These are phyloP conservation scores for Chrysoporthe cubensis DNA, from an alignment of 2,329 filamentous ascomycete genomes.

Conservation along the genomic window DNA sequence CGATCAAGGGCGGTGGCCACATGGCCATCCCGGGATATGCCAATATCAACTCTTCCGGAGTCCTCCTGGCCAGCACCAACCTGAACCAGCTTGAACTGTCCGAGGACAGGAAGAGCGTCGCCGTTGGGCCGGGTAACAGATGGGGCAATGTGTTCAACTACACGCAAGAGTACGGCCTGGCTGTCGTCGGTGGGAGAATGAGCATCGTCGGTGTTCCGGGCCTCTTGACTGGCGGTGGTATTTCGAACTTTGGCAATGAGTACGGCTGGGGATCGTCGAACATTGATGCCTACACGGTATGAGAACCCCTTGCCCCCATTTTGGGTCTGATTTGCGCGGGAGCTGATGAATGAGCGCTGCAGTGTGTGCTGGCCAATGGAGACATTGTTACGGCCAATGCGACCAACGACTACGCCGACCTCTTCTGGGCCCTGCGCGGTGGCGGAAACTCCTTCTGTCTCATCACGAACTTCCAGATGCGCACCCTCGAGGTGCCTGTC, in stretches of 20 bases:
- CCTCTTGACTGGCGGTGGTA: slow-evolving; percentile 38
- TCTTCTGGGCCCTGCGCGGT: slow-evolving; percentile 37
- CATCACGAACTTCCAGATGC: slow-evolving; percentile 37
- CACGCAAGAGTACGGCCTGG: slow-evolving; percentile 33
- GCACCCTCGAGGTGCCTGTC: slow-evolving; percentile 25
- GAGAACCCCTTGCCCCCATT: too few species aligned
- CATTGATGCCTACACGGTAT: not conserved
- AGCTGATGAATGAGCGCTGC: too few species aligned
- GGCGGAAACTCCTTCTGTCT: slow-evolving; percentile 38
- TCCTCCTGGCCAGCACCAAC: slow-evolving; percentile 43
- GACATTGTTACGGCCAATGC: slow-evolving; percentile 33
- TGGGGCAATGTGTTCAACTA: slow-evolving; percentile 38
- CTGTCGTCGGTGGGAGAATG: slow-evolving; percentile 36
- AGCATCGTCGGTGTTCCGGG: slow-evolving; percentile 37
- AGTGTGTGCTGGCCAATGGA: slow-evolving; percentile 34
- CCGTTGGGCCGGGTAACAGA: slow-evolving; percentile 38
- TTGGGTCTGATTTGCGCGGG: too few species aligned
- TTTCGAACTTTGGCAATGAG: slow-evolving; percentile 37
- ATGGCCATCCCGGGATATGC: slow-evolving; percentile 35
- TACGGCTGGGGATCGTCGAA: not conserved
- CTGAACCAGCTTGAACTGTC: slow-evolving; percentile 38
- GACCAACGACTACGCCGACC: slow-evolving; percentile 33
- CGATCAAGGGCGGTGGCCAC: slow-evolving; percentile 38
- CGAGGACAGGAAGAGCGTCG: slow-evolving; percentile 35
- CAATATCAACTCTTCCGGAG: slow-evolving; percentile 35